Percentiles rank a stretch among this genome's conserved stretches.
Conservation (phyloP, 2,329 filamentous ascomycete genomes). For the Curvularia verruculosa region DNA sequence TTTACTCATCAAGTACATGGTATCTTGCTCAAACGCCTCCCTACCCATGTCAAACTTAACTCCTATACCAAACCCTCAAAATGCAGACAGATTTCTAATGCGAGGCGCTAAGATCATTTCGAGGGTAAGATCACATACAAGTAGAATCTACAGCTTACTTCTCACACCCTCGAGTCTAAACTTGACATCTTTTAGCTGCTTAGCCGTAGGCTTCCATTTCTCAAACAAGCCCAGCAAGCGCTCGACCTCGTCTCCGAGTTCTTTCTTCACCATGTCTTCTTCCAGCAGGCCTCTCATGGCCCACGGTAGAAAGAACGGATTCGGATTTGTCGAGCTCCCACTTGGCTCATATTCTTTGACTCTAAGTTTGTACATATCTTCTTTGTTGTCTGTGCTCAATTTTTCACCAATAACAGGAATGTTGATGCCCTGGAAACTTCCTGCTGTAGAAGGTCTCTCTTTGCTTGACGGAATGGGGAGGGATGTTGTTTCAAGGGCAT, state of each 20-base stretch:
- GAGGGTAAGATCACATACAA: background rate
- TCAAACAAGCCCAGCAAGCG: constrained; percentile 88
- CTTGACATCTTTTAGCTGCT: constrained; percentile 93
- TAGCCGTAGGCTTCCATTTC: constrained; percentile 87
- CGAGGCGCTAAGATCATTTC: background rate
- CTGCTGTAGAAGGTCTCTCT: constrained; percentile 29
- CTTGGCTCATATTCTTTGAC: constrained; percentile 43
- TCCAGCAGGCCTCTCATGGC: constrained; percentile 93
- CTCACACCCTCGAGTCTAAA: constrained; percentile 90
- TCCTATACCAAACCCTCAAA: background rate
- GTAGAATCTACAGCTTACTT: constrained; percentile 70
- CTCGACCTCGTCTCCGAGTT: constrained; percentile 76
- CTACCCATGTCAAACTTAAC: background rate
- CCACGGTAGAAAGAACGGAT: constrained; percentile 92
- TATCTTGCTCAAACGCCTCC: background rate
- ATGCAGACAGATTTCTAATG: background rate
- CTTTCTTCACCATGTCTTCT: constrained; percentile 85
- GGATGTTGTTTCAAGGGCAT: constrained; percentile 56
- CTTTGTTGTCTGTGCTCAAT: constrained; percentile 16
- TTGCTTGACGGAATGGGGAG: constrained; percentile 32
- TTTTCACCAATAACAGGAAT: constrained; percentile 41
- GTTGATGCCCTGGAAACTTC: constrained; percentile 38
- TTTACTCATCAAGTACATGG: background rate
- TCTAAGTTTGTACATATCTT: constrained; percentile 36
- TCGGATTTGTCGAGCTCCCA: constrained; percentile 57